phyloP scores from a whole-genome alignment of 257 asterid species.

The Solanum sejunctum region DNA sequence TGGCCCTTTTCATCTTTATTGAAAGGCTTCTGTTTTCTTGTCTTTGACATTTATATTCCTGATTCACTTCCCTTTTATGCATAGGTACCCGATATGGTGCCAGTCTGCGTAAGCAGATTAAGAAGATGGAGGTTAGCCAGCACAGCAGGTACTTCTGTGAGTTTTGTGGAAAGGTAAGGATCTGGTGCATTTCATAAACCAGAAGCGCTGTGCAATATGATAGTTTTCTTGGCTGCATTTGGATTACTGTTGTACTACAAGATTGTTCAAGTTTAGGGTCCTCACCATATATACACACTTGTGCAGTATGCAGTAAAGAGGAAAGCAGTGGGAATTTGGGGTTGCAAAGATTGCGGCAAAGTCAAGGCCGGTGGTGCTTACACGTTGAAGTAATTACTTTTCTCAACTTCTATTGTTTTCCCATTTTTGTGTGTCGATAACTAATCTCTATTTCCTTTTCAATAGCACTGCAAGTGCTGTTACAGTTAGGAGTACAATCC shows the following conservation, averaged over 20 bases:
- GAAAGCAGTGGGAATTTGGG: slow-evolving; percentile 3
- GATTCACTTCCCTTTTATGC: neutral
- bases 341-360: neutral
- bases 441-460: neutral
- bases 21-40: neutral
- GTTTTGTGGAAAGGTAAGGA: slow-evolving; percentile 48
- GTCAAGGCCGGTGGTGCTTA: slow-evolving; percentile 1
- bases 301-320: neutral
- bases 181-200: neutral
- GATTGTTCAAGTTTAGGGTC: neutral
- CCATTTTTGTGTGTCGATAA: neutral
- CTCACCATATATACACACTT: neutral
- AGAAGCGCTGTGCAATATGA: neutral
- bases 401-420: neutral
- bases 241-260: neutral
- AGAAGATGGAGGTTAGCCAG: slow-evolving; percentile 17
- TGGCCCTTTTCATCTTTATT: neutral
- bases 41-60: neutral
- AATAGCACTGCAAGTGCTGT: neutral
- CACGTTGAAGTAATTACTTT: neutral
- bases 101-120: slow-evolving; percentile 60
- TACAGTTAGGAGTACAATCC: neutral
- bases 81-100: slow-evolving; percentile 69
- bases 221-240: neutral
- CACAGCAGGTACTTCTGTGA: slow-evolving; percentile 59